These are phyloP conservation scores for Fraxinus angustifolia DNA, from an alignment of 305 asterid species.

Conservation along the genomic window DNA sequence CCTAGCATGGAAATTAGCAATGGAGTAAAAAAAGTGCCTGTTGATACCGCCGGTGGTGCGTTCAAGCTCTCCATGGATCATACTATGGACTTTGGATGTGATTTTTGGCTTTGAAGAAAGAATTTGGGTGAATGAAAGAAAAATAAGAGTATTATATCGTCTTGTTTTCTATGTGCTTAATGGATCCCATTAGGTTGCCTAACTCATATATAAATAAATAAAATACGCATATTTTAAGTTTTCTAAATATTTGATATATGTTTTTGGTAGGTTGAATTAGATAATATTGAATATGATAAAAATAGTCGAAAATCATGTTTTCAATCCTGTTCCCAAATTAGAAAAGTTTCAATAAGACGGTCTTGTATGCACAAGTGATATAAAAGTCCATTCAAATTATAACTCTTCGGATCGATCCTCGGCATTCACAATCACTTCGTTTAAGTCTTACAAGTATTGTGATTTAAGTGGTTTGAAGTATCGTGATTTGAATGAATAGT, in stretches of 20 bases:
- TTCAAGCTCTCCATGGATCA: slow-evolving; percentile 42
- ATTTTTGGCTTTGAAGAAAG: not conserved
- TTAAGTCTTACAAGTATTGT: not conserved
- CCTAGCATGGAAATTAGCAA: slow-evolving; percentile 47
- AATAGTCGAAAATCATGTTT: not conserved
- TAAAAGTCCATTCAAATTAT: not conserved
- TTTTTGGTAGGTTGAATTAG: not conserved
- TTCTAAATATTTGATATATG: not conserved
- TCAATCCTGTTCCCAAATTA: not conserved
- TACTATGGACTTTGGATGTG: not conserved
- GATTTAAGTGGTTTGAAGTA: not conserved
- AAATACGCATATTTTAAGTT: not conserved
- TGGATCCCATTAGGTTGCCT: not conserved
- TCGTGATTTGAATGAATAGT: not conserved
- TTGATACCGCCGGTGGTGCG: slow-evolving; percentile 26
- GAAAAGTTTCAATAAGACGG: not conserved
- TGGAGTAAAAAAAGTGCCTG: slow-evolving; percentile 28
- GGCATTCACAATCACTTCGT: not conserved
- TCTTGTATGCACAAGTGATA: not conserved
- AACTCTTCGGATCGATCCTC: not conserved
- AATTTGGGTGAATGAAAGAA: not conserved
- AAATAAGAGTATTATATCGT: not conserved
- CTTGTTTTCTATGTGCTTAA: not conserved
- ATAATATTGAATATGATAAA: not conserved
- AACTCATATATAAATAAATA: not conserved